phyloP scores from a whole-genome alignment of 805 yeast species.

The Kazachstania martiniae region DNA sequence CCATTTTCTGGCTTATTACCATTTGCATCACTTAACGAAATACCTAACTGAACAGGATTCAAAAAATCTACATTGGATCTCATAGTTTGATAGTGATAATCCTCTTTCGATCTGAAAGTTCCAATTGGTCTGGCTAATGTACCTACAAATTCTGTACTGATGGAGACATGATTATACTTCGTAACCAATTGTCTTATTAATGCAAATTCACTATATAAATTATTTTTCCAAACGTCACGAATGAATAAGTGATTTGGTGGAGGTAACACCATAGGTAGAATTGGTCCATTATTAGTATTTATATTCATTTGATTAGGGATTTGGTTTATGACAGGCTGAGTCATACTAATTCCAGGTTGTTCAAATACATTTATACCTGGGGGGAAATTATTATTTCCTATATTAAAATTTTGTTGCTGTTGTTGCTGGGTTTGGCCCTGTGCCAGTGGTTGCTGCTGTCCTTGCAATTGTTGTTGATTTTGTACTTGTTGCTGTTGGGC shows the following conservation, averaged over 20 bases:
- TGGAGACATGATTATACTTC: conserved; percentile 45
- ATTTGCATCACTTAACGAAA: conserved; percentile 56
- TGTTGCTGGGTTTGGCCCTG: conserved; percentile 4
- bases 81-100: conserved; percentile 92
- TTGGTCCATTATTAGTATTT: conserved; percentile 5
- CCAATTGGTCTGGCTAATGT: conserved; percentile 95
- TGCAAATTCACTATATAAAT: conserved; percentile 56
- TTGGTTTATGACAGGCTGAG: conserved; percentile 3
- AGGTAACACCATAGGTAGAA: conserved; percentile 15
- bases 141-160: conserved; percentile 93
- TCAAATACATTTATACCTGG: conserved; percentile 19
- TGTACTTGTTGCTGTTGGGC: conserved; percentile 8
- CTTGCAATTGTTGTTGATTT: conserved; percentile 4
- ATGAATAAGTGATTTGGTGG: conserved; percentile 34
- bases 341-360: not conserved
- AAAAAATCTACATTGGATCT: conserved; percentile 83
- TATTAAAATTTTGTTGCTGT: conserved; percentile 4
- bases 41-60: conserved; percentile 76
- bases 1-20: conserved; percentile 60
- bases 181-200: conserved; percentile 48
- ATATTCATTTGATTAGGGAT: conserved; percentile 9
- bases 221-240: conserved; percentile 65
- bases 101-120: conserved; percentile 75
- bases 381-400: conserved; percentile 15
- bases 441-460: conserved; percentile 7